Evolutionary conservation across 169 alveolate species (phyloP).

Genomic region (Eimeria sp.): DNA sequence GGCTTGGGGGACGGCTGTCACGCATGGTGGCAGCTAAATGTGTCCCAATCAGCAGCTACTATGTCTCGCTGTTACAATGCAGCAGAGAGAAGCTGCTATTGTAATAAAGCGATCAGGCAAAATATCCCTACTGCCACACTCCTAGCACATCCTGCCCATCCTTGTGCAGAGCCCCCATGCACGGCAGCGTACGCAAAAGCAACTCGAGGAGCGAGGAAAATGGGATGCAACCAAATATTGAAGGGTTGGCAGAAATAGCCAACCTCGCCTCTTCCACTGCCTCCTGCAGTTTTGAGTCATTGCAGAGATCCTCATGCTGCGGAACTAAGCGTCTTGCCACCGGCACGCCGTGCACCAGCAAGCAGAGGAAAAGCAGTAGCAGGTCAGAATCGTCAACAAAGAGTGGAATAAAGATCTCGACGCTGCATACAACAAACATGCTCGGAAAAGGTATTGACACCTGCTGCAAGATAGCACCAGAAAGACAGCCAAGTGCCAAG

Average conservation of each 20-base stretch:
- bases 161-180: not conserved
- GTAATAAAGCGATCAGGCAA: not conserved
- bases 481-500: not conserved
- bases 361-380: slow-evolving; percentile 56
- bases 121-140: not conserved
- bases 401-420: slow-evolving; percentile 78
- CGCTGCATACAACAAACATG: slow-evolving; percentile 49
- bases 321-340: slow-evolving; percentile 65
- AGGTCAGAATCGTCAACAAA: slow-evolving; percentile 66
- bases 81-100: not conserved
- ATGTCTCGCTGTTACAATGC: not conserved
- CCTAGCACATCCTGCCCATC: not conserved
- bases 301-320: slow-evolving; percentile 44
- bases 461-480: not conserved
- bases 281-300: slow-evolving; percentile 10
- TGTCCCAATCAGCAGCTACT: not conserved
- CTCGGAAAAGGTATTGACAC: not conserved
- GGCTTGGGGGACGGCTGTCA: not conserved
- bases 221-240: slow-evolving; percentile 75
- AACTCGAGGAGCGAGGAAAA: slow-evolving; percentile 71
- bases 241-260: slow-evolving; percentile 54
- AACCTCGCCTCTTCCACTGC: slow-evolving; percentile 46
- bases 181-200: slow-evolving; percentile 67
- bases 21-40: not conserved
- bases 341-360: slow-evolving; percentile 49